Evolutionary conservation across 345 rosid genomes (phyloP).

Genomic region (Raphanus raphanistrum): DNA sequence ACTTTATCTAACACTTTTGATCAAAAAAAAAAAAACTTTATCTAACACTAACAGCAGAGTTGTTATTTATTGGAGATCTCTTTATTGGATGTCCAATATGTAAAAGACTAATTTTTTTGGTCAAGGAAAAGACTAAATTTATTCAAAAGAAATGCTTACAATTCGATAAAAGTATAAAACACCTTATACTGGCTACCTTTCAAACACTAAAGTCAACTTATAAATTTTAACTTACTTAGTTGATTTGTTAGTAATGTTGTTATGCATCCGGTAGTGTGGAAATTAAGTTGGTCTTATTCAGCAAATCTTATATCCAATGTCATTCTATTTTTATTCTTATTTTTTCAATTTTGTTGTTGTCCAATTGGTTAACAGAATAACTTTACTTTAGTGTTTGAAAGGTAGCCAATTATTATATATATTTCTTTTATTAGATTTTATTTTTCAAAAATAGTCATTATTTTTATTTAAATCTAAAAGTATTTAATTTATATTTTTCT

Average conservation of each 20-base stretch:
- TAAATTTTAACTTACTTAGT: neutral
- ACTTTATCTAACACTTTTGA: neutral
- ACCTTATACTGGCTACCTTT: too few species aligned
- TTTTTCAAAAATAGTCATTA: neutral
- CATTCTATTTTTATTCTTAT: neutral
- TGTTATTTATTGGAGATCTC: too few species aligned
- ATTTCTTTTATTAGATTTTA: neutral
- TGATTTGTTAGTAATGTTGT: neutral
- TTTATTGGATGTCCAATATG: too few species aligned
- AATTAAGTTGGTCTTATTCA: neutral
- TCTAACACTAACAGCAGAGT: neutral
- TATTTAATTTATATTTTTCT: neutral
- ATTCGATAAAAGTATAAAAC: neutral
- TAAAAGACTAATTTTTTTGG: too few species aligned
- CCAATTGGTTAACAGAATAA: neutral
- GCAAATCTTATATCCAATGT: neutral
- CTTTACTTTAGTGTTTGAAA: neutral
- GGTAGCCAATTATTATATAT: neutral
- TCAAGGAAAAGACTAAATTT: neutral
- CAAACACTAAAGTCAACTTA: too few species aligned
- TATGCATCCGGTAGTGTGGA: neutral
- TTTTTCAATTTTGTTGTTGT: neutral
- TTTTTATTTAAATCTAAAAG: neutral
- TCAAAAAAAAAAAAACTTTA: too few species aligned
- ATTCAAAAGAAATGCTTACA: neutral